Conservation (phyloP, 352 stramenopile species). For the Globisporangium heterothallicum region DNA sequence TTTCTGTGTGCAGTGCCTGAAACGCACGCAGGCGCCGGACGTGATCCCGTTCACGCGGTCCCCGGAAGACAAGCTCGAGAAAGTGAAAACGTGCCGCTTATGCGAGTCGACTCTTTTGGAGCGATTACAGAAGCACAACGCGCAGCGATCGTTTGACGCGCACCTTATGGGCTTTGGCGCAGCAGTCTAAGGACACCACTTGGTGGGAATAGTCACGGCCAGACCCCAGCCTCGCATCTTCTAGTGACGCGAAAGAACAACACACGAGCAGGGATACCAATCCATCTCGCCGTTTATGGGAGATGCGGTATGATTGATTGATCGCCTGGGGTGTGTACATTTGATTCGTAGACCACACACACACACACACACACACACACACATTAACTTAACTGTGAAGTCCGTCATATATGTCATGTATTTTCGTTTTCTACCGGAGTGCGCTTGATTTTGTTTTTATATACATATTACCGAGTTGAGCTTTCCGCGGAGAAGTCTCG, state of each 20-base stretch:
- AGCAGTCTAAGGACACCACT: constrained; percentile 1
- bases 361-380: background rate
- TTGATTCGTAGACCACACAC: constrained; percentile 6
- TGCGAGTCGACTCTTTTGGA: constrained; percentile 63
- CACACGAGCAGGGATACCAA: background rate
- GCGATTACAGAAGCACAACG: constrained; percentile 42
- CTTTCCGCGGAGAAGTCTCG: no score
- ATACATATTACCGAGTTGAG: no score
- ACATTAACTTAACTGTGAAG: constrained; percentile 1
- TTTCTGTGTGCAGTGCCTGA: constrained; percentile 62
- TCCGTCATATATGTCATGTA: background rate
- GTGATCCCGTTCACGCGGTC: constrained; percentile 51
- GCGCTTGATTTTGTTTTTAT: no score
- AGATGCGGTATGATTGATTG: background rate
- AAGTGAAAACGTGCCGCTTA: constrained; percentile 54
- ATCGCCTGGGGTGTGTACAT: background rate
- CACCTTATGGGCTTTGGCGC: constrained; percentile 47
- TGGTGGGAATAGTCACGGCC: background rate
- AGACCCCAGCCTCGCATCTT: background rate
- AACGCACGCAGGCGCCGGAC: constrained; percentile 37
- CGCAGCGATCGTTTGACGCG: constrained; percentile 49
- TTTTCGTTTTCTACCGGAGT: background rate
- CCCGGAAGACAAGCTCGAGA: constrained; percentile 44
- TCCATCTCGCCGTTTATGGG: background rate
- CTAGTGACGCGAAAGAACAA: background rate